Evolutionary conservation across 371 early-diverging fungal species (phyloP), one percentile per base, ranked within the genome.

Genomic region (Rhizopus microsporus): DNA sequence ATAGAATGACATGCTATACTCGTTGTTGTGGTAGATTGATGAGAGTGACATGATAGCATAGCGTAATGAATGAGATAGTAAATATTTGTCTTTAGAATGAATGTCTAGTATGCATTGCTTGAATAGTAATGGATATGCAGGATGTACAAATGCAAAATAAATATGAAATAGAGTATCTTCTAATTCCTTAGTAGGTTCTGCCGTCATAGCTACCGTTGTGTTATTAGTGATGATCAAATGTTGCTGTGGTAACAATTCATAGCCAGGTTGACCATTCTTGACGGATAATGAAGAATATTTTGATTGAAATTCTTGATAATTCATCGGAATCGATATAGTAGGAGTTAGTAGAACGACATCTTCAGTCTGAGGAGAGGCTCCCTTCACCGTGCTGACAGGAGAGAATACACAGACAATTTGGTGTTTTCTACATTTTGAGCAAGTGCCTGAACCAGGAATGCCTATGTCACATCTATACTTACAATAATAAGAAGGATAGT

Each of bases 111-210:
- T 29, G 3, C 54, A 56, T 23, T 61, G 62, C 15, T 51, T 56
- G 4, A 65, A 29, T 33, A 88, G 51, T 10, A 88, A 63, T 3
- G 90, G 89, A 32, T 84, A 76, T 49, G 75, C 80, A 0, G 86
- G 83, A 65, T 91, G 82, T 12, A 88, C 74, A 49, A 73, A 71
- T 35, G 78, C 68, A 70, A 91, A 89, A 72, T 79, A 90, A 33
- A 79, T 60, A 30, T 78, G 69, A 32, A 89, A 56, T 8, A 89
- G 73, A 7, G 74, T 68, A 9, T 59, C 61, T 29, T 72, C 71
- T 15, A 75, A 75, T 1, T 80, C 75, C 7, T 45, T 42, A n/a
- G 66, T 54, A 8, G 57, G 63, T 32, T 53, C 50, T 5, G 42
- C 34, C 13, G 13, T 37, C 7, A 37, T 37, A 37, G 13, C 13